A percentile compares a stretch with the other conserved stretches of the same genome.
phyloP scores from a whole-genome alignment of 768 basidiomycete species.

The Hemileccinum rubropunctum region DNA sequence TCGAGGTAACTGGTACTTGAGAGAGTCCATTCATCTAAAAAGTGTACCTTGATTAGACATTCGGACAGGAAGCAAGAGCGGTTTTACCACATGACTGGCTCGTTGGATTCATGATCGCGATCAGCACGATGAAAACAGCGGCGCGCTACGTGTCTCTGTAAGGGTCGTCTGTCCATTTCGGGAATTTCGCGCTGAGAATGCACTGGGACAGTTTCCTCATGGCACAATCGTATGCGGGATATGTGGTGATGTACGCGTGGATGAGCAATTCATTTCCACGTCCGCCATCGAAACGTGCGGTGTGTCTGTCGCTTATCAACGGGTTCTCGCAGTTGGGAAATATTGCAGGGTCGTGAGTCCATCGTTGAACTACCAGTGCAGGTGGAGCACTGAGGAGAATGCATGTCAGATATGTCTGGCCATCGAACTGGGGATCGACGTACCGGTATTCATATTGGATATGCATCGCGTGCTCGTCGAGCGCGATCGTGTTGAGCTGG shows the following conservation, averaged over 20 bases:
- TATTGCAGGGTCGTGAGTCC: slow-evolving; percentile 72
- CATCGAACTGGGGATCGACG: slow-evolving; percentile 62
- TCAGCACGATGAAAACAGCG: slow-evolving; percentile 59
- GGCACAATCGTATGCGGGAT: slow-evolving; percentile 70
- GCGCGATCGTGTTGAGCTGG: slow-evolving; percentile 50
- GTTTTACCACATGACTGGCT: slow-evolving; percentile 61
- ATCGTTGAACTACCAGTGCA: neutral
- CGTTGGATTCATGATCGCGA: slow-evolving; percentile 69
- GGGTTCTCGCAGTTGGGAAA: slow-evolving; percentile 83
- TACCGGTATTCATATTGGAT: slow-evolving; percentile 75
- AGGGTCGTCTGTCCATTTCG: slow-evolving; percentile 19
- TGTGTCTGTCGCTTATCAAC: slow-evolving; percentile 79
- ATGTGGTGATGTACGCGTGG: slow-evolving; percentile 60
- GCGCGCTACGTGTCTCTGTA: slow-evolving; percentile 66
- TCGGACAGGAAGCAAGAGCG: slow-evolving; percentile 71
- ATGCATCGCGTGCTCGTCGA: slow-evolving; percentile 56
- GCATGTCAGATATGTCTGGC: slow-evolving; percentile 63
- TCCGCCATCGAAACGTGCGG: slow-evolving; percentile 81
- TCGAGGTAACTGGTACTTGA: slow-evolving; percentile 38
- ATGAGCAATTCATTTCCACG: slow-evolving; percentile 62
- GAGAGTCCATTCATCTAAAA: slow-evolving; percentile 2
- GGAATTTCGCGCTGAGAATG: slow-evolving; percentile 6
- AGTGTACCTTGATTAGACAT: slow-evolving; percentile 39
- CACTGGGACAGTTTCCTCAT: slow-evolving; percentile 58
- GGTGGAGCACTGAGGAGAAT: neutral